Evolutionary conservation across 805 yeast genomes (phyloP).

Genomic region (Metschnikowia continentalis): DNA sequence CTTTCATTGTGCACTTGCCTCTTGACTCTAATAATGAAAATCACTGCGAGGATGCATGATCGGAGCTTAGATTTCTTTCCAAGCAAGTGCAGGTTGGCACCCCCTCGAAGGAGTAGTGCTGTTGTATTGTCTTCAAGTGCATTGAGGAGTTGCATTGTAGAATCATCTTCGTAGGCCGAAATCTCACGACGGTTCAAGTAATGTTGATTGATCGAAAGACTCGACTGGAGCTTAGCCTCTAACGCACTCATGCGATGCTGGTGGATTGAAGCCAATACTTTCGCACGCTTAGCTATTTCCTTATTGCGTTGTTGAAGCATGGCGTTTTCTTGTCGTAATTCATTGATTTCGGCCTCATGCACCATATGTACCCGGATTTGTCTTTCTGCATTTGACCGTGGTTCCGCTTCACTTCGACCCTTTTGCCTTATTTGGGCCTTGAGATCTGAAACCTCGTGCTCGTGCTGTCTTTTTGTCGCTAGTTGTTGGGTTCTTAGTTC

Average conservation of each 20-base stretch:
- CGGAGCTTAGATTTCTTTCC: slow-evolving; percentile 6
- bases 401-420: not conserved
- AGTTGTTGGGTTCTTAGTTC: slow-evolving; percentile 8
- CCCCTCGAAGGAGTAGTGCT: not conserved
- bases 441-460: not conserved
- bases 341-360: slow-evolving; percentile 3
- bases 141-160: slow-evolving; percentile 10
- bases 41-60: slow-evolving; percentile 13
- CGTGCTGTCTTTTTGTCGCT: not conserved
- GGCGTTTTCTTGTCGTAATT: slow-evolving; percentile 4
- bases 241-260: slow-evolving; percentile 7
- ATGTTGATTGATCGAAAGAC: slow-evolving; percentile 7
- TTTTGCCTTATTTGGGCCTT: not conserved
- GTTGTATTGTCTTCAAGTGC: not conserved
- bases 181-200: not conserved
- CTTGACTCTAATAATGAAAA: slow-evolving; percentile 13
- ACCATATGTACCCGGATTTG: not conserved
- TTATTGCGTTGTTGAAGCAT: slow-evolving; percentile 4
- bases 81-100: not conserved
- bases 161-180: slow-evolving; percentile 1
- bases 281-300: slow-evolving; percentile 8
- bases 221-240: slow-evolving; percentile 9
- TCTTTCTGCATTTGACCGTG: not conserved
- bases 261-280: slow-evolving; percentile 5
- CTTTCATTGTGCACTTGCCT: slow-evolving; percentile 1